Base-by-base conservation (phyloP, 2,329 filamentous ascomycete species). In the Beauveria asiatica region DNA sequence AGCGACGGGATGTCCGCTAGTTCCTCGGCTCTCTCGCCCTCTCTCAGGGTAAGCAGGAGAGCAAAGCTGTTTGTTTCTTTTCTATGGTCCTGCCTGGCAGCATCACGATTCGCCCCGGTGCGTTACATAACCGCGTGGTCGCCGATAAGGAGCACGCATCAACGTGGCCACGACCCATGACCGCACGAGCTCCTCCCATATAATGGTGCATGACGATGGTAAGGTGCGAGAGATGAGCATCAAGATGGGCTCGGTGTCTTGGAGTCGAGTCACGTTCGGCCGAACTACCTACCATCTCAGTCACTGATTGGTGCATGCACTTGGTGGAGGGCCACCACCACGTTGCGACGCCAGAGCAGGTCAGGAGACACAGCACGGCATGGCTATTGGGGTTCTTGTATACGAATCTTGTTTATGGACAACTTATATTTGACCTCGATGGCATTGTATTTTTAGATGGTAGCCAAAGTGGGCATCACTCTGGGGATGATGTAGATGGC, bases 211-310 rank as follows among this genome's bases (percentile, higher is more conserved):
- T 48, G 57, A 41, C 50, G 48, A 46, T 49, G 48, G 39, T 39
- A 44, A 51, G 54, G 52, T 37, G 60, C 56, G 57, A 59, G 33
- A 46, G 48, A 19, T 39, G 48, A 45, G 57, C 48, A n/a, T 41
- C 25, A 68, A 62, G 63, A 65, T 66, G 64, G 67, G 62, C 68
- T 68, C 68, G 67, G 68, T 74, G 72, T 74, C 72, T 74, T 67
- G 67, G 65, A 67, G 60, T 63, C 64, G 61, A 72, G 72, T 74
- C 72, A 74, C 72, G 72, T 67, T 73, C 65, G 67, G 65, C 63
- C 62, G 65, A 64, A 64, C 50, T 61, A 61, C 63, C 63, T 68
- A 65, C 67, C 66, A 65, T 64, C 62, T 63, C 61, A 57, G 55
- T 56, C 56, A 61, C 63, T 61, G 33, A 66, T 62, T 64, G 62